These are phyloP conservation scores for Teunomyces tritomae DNA, from an alignment of 805 yeast genomes.

Conservation along the genomic window DNA sequence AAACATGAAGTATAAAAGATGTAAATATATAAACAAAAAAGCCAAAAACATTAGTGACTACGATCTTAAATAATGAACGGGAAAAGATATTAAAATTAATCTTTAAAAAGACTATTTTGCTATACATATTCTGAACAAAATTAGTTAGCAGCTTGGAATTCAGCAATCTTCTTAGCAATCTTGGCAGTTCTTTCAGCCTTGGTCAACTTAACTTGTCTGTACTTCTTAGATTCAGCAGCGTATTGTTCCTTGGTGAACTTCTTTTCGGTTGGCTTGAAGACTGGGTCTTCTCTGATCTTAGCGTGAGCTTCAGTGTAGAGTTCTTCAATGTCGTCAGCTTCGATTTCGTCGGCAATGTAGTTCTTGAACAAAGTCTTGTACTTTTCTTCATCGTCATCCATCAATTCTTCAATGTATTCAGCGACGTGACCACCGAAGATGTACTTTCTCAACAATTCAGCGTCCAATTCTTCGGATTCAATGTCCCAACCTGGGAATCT, in stretches of 20 bases:
- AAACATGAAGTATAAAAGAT: conserved; percentile 4
- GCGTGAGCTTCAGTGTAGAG: conserved; percentile 92
- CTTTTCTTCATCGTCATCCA: conserved; percentile 99
- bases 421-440: conserved; percentile 99
- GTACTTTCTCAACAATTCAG: conserved; percentile 97
- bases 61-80: neutral
- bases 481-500: conserved; percentile 99
- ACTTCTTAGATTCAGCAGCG: conserved; percentile 95
- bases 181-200: conserved; percentile 86
- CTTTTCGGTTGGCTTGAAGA: conserved; percentile 83
- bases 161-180: conserved; percentile 92
- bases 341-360: conserved; percentile 95
- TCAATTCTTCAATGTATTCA: conserved; percentile 99
- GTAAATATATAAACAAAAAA: neutral
- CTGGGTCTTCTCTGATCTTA: conserved; percentile 94
- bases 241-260: conserved; percentile 96
- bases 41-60: neutral
- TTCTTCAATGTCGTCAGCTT: conserved; percentile 96
- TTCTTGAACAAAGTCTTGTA: conserved; percentile 94
- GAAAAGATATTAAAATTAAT: neutral
- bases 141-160: conserved; percentile 56
- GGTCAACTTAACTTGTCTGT: conserved; percentile 86
- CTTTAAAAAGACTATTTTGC: neutral
- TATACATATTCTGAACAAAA: neutral
- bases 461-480: conserved; percentile 96